A percentile compares a stretch with the other conserved stretches of the same genome.
Conservation (phyloP, 169 alveolate genomes). For the Eimeria maxima region DNA sequence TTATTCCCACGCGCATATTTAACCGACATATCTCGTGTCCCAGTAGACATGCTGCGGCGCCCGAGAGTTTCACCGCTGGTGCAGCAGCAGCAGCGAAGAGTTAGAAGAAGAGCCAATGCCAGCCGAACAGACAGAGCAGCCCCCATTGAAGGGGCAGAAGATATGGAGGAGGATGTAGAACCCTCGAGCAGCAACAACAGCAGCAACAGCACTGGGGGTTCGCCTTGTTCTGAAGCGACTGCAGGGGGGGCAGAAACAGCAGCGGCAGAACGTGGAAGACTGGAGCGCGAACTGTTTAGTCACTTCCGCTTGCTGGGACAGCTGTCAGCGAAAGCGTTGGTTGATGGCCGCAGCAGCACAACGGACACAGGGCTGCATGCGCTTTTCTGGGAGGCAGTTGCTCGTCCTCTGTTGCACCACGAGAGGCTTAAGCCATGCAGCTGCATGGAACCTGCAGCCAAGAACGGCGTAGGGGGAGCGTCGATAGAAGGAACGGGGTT, state of each 20-base stretch:
- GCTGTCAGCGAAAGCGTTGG: conserved; percentile 81
- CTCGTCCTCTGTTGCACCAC: conserved; percentile 52
- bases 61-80: conserved; percentile 73
- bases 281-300: conserved; percentile 67
- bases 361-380: conserved; percentile 84
- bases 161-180: conserved; percentile 56
- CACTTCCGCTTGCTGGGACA: conserved; percentile 83
- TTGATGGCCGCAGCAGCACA: conserved; percentile 82
- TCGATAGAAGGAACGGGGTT: neutral
- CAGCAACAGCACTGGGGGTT: conserved; percentile 14
- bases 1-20: conserved; percentile 76
- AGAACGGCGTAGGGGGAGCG: neutral
- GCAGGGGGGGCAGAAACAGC: conserved; percentile 54
- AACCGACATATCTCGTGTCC: conserved; percentile 29
- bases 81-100: conserved; percentile 31
- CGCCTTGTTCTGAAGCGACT: neutral
- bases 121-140: neutral
- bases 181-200: conserved; percentile 42
- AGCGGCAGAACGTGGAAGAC: neutral
- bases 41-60: conserved; percentile 29
- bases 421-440: conserved; percentile 54
- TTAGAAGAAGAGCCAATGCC: conserved; percentile 15
- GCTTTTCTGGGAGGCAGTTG: conserved; percentile 82
- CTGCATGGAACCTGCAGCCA: conserved; percentile 54
- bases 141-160: conserved; percentile 25